Conservation (phyloP, 2,329 filamentous ascomycete genomes). For the Trichophyton schoenleinii region DNA sequence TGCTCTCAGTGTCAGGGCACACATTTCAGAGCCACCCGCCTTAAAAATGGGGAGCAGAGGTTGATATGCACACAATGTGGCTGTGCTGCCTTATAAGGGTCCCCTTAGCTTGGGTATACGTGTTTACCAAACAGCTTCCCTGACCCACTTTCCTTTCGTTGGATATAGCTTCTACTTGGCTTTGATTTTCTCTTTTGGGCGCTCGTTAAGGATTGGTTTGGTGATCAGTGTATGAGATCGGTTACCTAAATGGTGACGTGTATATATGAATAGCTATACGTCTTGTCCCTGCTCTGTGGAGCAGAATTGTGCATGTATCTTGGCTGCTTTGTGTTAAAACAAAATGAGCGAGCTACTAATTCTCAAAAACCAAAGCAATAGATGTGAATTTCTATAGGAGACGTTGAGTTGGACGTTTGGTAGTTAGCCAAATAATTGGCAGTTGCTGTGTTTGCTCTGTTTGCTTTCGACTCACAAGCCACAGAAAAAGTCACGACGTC, state of each 20-base stretch:
- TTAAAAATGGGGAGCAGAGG: conserved; percentile 40
- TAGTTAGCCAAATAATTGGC: too few species aligned
- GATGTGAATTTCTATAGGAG: neutral
- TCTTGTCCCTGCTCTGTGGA: neutral
- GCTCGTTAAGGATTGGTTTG: neutral
- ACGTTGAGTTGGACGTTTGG: neutral
- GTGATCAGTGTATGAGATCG: neutral
- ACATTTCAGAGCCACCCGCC: conserved; percentile 51
- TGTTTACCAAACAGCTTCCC: too few species aligned
- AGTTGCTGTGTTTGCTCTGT: neutral
- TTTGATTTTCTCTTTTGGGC: neutral
- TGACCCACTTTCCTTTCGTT: neutral
- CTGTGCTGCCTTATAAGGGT: conserved; percentile 7
- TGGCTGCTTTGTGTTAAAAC: neutral
- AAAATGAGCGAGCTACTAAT: neutral
- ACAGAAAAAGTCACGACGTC: conserved; percentile 1
- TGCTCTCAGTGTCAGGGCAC: conserved; percentile 49
- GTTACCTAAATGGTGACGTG: neutral
- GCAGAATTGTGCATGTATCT: neutral
- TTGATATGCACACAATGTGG: conserved; percentile 49
- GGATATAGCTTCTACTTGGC: neutral
- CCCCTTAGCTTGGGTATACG: neutral
- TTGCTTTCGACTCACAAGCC: neutral
- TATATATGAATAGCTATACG: neutral
- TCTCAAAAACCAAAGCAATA: neutral